Evolutionary conservation across 2,329 filamentous ascomycete species (phyloP), one percentile per base, ranked within the genome.

Genomic region (Colletotrichum sp.): DNA sequence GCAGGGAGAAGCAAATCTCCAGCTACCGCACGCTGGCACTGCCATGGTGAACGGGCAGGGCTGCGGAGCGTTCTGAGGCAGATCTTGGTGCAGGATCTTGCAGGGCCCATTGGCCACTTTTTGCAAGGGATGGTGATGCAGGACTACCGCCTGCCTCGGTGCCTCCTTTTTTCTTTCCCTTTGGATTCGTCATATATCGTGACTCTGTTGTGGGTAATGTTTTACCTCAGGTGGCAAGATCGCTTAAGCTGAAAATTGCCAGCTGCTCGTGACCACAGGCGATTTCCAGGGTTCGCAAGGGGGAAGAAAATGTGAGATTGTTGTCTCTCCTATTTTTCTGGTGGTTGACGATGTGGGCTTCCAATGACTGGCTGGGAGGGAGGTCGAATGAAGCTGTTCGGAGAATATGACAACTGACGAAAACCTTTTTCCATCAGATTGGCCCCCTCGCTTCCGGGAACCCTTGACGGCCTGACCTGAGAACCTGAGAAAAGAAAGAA

Each of bases 41-140:
- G 38, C 54, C 68, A 66, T 33, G 61, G 15, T 38, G 59, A 24
- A 64, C 54, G 54, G 54, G 33, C 59, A 57, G 43, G 58, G 13
- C 59, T 29, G 29, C 27, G 34, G 55, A 51, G 31, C 11, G 13
- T 33, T 33, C 43, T 21, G n/a, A 62, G 18, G 54, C 63, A 73
- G 71, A 73, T 73, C 29, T 33, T 43, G 47, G 24, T 71, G 71
- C 71, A 73, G 71, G 68, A 73, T 73, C 71, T 73, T 55, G 71
- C 71, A 71, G 61, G 47, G 18, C 16, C 38, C 38, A 66, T 51
- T 31, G 31, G 54, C 24, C n/a, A 21, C 54, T 24, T 51, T 6
- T 6, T 61, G 8, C 31, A 31, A 61, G 31, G 57, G 8, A 38
- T 27, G 43, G 55, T 36, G 34, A 29, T 62, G 38, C 27, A 24